These are phyloP conservation scores for Neonectria faginata DNA, from an alignment of 2,329 filamentous ascomycete genomes.

Conservation along the genomic window DNA sequence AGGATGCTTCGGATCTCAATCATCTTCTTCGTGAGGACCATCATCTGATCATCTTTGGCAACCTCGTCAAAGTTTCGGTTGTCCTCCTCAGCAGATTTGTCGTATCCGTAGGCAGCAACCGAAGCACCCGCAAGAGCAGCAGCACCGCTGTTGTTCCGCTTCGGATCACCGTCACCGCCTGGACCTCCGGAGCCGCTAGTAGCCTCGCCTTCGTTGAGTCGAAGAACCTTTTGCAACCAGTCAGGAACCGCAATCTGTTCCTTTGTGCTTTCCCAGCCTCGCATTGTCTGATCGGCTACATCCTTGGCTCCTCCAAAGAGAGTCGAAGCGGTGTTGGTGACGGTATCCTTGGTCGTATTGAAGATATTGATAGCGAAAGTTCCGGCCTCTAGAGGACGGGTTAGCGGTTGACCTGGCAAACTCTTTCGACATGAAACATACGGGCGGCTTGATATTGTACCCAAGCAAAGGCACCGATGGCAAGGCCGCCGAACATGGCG, in stretches of 20 bases:
- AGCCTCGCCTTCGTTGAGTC: constrained; percentile 69
- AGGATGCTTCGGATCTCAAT: constrained; percentile 96
- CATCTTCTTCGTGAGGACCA: constrained; percentile 99
- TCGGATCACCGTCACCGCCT: constrained; percentile 64
- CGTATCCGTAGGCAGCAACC: constrained; percentile 83
- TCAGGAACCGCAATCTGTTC: constrained; percentile 76
- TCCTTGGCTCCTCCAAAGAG: constrained; percentile 79
- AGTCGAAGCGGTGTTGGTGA: constrained; percentile 74
- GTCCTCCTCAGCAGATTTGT: constrained; percentile 75
- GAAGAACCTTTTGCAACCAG: constrained; percentile 83
- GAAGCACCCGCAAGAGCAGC: constrained; percentile 77
- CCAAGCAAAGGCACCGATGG: constrained; percentile 89
- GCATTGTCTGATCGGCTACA: constrained; percentile 81
- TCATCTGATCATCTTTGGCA: constrained; percentile 97
- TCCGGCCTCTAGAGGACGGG: constrained; percentile 56
- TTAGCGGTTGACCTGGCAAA: constrained; percentile 39
- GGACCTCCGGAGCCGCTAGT: constrained; percentile 62
- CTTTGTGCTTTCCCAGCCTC: constrained; percentile 86
- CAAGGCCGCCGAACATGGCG: constrained; percentile 90
- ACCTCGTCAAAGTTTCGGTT: constrained; percentile 70
- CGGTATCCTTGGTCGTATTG: constrained; percentile 77
- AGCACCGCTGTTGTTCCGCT: constrained; percentile 69
- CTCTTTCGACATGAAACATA: constrained; percentile 59
- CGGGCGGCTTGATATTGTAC: constrained; percentile 94
- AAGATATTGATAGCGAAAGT: constrained; percentile 73